Evolutionary conservation across 2,329 filamentous ascomycete species (phyloP).

Genomic region (Hymenoscyphus repandus): DNA sequence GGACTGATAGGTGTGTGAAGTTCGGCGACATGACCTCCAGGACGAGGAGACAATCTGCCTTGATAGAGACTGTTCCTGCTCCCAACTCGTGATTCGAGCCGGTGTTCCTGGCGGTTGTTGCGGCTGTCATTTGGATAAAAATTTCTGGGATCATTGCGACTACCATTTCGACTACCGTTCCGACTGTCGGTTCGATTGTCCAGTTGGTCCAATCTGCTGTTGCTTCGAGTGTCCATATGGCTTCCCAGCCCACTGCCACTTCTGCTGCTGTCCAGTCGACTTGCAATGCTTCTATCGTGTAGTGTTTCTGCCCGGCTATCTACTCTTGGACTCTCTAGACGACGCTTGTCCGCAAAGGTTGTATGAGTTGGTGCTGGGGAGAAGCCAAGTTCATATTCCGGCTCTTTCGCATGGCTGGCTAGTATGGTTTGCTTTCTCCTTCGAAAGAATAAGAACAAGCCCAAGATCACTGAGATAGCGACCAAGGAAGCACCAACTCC

Average conservation of each 20-base stretch:
- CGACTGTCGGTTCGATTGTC: neutral
- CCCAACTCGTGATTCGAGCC: neutral
- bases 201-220: conserved; percentile 1
- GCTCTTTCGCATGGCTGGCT: neutral
- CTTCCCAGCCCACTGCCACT: conserved; percentile 1
- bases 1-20: neutral
- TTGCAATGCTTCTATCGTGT: neutral
- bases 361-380: conserved; percentile 7
- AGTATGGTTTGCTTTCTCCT: conserved; percentile 17
- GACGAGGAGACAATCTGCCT: neutral
- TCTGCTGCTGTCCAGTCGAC: conserved; percentile 1
- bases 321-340: neutral
- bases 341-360: conserved; percentile 2
- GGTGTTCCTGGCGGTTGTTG: neutral
- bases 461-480: conserved; percentile 23
- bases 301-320: conserved; percentile 1
- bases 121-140: too few relatives aligned
- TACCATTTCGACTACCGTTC: conserved; percentile 2
- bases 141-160: neutral
- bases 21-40: conserved; percentile 1
- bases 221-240: conserved; percentile 1
- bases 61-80: conserved; percentile 1
- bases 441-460: conserved; percentile 29
- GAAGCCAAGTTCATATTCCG: conserved; percentile 5
- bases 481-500: conserved; percentile 31